A percentile compares a stretch with the other conserved stretches of the same genome.
Conservation (phyloP, 2,329 filamentous ascomycete species). For the Xylaria sp. region DNA sequence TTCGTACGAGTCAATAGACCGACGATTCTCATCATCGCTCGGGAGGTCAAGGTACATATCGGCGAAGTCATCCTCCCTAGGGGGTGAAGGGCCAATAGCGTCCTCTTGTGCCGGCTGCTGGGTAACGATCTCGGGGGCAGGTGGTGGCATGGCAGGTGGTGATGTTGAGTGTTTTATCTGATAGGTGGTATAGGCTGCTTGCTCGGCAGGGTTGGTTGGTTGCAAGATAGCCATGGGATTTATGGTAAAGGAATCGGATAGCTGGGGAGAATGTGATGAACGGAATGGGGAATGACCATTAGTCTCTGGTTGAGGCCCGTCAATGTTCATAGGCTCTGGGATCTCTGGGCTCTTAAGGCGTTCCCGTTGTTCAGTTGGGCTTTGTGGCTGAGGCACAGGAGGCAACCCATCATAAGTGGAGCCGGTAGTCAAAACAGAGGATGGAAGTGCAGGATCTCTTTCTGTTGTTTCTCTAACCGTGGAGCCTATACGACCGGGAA, state of each 20-base stretch:
- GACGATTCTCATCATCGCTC: constrained; percentile 47
- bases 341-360: constrained; percentile 52
- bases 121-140: constrained; percentile 44
- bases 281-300: constrained; percentile 44
- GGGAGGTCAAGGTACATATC: constrained; percentile 48
- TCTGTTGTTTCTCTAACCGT: constrained; percentile 46
- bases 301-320: constrained; percentile 40
- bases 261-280: constrained; percentile 47
- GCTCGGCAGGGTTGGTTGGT: constrained; percentile 49
- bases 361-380: constrained; percentile 43
- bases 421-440: constrained; percentile 44
- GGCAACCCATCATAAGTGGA: constrained; percentile 48
- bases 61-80: constrained; percentile 36
- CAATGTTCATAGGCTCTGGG: constrained; percentile 51
- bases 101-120: constrained; percentile 39
- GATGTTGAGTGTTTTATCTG: constrained; percentile 51
- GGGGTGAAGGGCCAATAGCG: constrained; percentile 36
- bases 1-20: constrained; percentile 47
- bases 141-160: constrained; percentile 44
- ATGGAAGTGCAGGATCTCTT: constrained; percentile 46
- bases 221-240: constrained; percentile 51
- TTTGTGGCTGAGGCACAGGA: constrained; percentile 47
- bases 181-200: constrained; percentile 50
- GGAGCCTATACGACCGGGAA: constrained; percentile 43
- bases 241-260: constrained; percentile 47